These are phyloP conservation scores for Trichoderma hamatum DNA, from an alignment of 2,329 filamentous ascomycete genomes.

Conservation along the genomic window DNA sequence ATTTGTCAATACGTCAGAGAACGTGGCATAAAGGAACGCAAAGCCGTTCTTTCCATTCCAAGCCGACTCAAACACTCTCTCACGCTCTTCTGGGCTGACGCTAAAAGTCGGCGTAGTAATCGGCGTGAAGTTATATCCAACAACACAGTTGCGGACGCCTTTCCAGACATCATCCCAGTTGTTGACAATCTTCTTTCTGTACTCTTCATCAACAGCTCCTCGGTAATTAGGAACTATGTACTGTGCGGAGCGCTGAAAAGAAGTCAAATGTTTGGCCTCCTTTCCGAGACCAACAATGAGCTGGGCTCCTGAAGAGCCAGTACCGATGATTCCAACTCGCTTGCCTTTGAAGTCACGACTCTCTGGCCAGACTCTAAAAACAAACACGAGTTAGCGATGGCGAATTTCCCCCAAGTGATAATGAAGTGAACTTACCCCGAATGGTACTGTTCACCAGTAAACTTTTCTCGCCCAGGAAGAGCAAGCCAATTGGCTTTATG, in stretches of 20 bases:
- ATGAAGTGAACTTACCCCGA: not conserved
- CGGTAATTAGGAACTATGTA: no score
- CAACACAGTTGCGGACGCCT: not conserved
- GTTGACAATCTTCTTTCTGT: not conserved
- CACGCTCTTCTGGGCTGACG: constrained; percentile 5
- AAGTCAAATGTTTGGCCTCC: not conserved
- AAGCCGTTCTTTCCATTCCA: not conserved
- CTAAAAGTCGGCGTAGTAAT: not conserved
- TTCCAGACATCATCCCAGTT: not conserved
- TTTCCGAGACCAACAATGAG: not conserved
- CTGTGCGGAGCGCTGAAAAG: constrained; percentile 8
- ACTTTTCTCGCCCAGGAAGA: not conserved
- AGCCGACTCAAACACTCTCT: not conserved
- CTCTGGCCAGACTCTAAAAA: not conserved
- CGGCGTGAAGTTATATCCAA: not conserved
- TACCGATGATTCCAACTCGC: constrained; percentile 3
- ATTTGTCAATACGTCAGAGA: not conserved
- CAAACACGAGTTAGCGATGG: not conserved
- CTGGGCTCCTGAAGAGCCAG: not conserved
- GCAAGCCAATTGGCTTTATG: not conserved
- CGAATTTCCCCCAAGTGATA: no score
- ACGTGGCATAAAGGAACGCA: not conserved
- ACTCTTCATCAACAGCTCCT: no score
- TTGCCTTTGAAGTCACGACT: not conserved
- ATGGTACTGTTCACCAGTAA: not conserved